These are phyloP conservation scores for Globisporangium irregulare DNA, from an alignment of 352 stramenopile species.

Conservation along the genomic window DNA sequence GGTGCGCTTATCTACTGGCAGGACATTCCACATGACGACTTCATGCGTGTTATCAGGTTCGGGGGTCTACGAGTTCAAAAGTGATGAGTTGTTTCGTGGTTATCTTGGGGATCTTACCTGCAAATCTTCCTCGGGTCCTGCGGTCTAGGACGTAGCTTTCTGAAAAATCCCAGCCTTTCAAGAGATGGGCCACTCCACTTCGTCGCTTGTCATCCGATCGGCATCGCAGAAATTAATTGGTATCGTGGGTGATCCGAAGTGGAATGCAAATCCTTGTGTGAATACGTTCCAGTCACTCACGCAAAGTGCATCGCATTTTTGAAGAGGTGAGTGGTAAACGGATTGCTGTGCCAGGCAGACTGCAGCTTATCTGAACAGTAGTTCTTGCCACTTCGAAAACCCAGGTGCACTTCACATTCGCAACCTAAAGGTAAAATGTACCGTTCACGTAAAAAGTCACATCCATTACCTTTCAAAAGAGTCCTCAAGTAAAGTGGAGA, in stretches of 20 bases:
- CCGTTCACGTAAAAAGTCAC: too few species aligned
- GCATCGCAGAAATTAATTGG: background rate
- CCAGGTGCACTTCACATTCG: too few species aligned
- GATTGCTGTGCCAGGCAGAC: background rate
- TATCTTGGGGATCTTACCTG: background rate
- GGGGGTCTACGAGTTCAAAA: too few species aligned
- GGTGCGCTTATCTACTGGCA: too few species aligned
- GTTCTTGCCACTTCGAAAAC: too few species aligned
- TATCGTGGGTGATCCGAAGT: background rate
- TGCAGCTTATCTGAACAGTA: too few species aligned
- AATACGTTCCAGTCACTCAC: background rate
- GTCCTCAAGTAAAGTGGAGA: too few species aligned
- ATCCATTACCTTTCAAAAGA: too few species aligned
- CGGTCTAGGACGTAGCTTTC: background rate
- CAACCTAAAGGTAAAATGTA: too few species aligned
- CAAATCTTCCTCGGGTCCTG: background rate
- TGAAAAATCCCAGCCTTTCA: background rate
- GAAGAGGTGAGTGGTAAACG: background rate
- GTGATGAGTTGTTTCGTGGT: too few species aligned
- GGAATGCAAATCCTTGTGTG: background rate
- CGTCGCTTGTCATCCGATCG: background rate
- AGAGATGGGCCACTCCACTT: background rate
- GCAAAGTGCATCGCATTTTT: background rate
- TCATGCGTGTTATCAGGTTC: too few species aligned
- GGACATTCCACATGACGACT: too few species aligned